Conservation (phyloP, 2,329 filamentous ascomycete genomes). For the Penicillium capsulatum region DNA sequence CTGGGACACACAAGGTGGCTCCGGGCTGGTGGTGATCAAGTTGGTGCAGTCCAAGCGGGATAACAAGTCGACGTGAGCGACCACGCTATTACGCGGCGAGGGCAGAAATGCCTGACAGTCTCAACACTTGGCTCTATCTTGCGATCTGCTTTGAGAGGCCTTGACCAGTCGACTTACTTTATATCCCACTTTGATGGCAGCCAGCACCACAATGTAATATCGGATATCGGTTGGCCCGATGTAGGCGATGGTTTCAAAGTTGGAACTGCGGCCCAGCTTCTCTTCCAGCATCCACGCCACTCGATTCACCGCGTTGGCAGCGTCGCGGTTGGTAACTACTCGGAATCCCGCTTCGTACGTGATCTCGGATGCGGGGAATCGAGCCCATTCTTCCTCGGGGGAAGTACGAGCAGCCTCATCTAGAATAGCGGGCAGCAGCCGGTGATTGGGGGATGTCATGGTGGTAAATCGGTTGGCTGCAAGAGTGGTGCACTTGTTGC, state of each 20-base stretch:
- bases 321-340: conserved; percentile 29
- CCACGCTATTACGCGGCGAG: conserved; percentile 39
- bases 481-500: no score
- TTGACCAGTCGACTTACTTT: background rate
- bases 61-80: conserved; percentile 34
- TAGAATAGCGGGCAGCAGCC: no score
- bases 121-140: background rate
- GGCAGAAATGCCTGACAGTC: conserved; percentile 31
- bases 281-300: conserved; percentile 18
- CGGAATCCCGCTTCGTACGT: conserved; percentile 16
- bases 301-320: conserved; percentile 27
- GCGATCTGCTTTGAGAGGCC: background rate
- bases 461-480: no score
- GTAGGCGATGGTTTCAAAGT: conserved; percentile 36
- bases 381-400: no score
- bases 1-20: conserved; percentile 14
- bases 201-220: conserved; percentile 36
- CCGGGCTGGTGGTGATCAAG: conserved; percentile 27
- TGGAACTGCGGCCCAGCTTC: conserved; percentile 30
- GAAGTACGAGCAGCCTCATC: no score
- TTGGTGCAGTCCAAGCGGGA: conserved; percentile 27
- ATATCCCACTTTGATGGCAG: conserved; percentile 38
- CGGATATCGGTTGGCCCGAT: conserved; percentile 42
- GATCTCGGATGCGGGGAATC: no score
- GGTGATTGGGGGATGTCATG: no score